Conservation (phyloP, 192 early-diverging fungal genomes). For the Fimicolochytrium jonesii region DNA sequence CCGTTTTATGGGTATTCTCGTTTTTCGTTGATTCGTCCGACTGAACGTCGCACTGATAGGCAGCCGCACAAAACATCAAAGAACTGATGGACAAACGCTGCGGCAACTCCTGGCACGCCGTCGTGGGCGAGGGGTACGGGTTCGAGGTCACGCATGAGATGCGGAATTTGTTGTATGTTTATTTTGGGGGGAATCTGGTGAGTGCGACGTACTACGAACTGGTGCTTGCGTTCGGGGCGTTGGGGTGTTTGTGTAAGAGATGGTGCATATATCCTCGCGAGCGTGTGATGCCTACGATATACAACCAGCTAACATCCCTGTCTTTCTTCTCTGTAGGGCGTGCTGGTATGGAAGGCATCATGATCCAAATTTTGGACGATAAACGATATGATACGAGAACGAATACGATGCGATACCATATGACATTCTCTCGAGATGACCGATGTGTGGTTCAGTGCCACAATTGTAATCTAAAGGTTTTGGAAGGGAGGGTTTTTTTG, state of each 20-base stretch:
- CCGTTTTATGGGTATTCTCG: no score
- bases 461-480: no score
- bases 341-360: conserved; percentile 50
- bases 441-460: no score
- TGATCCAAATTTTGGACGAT: no score
- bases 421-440: no score
- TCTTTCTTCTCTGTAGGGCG: conserved; percentile 26
- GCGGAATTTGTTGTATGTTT: conserved; percentile 55
- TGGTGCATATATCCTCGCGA: no score
- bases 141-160: conserved; percentile 61
- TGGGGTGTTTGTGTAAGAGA: background rate
- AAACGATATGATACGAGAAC: no score
- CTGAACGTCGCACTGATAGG: no score
- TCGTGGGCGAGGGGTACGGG: conserved; percentile 63
- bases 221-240: background rate
- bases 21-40: no score
- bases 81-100: conserved; percentile 60
- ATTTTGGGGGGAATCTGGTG: conserved; percentile 51
- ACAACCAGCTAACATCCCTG: background rate
- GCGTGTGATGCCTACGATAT: background rate
- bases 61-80: conserved; percentile 55
- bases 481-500: no score
- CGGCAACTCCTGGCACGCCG: conserved; percentile 58
- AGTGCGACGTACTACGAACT: background rate
- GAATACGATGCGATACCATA: no score